Evolutionary conservation across 2,329 filamentous ascomycete genomes (phyloP), one percentile per base, ranked within the genome.

Genomic region (Tolypocladium ovalisporum): DNA sequence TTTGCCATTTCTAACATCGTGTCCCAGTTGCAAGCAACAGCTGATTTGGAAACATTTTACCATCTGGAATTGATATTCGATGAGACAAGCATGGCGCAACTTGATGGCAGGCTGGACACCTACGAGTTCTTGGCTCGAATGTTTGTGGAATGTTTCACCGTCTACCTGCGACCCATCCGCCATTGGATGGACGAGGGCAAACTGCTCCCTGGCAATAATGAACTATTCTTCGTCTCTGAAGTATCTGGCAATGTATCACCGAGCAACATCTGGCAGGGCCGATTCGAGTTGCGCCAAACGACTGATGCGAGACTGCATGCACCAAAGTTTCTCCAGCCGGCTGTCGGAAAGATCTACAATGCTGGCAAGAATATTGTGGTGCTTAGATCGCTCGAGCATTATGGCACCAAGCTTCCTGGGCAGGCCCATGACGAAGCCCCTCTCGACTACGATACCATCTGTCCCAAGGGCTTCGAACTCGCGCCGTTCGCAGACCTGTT

Each of bases 311-410:
- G 73, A 1, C 70, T 91, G 1, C 84, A 87, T 63, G 85, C 87
- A 0, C 92, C 93, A 0, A 79, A 74, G 3, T 97, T 96, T 62
- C 77, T 97, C 5, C 82, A 85, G 42, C 79, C 86, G 2, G 82
- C 86, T 2, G 84, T 83, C 0, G 74, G 76, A 29, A 88, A 85
- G 60, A 90, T 97, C 40, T 93, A 96, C 65, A 90, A 86, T 1
- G 86, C 90, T 1, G 93, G 93, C 0, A 97, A 97, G 71, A 95
- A 88, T 64, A 86, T 94, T 57, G 83, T 94, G 1, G 87, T 97
- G 51, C 74, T 97, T n/a, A 86, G 86, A 59, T 82, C 87, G 53
- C 76, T 96, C 13, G 83, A 85, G 44, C 76, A 79, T 57, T 76
- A 80, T 59, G 68, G 75, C 54, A 64, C 71, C 53, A 66, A 64